Percentiles rank a stretch among this genome's conserved stretches.
Conservation (phyloP, 139 green algal genomes). For the Dunaliella primolecta region DNA sequence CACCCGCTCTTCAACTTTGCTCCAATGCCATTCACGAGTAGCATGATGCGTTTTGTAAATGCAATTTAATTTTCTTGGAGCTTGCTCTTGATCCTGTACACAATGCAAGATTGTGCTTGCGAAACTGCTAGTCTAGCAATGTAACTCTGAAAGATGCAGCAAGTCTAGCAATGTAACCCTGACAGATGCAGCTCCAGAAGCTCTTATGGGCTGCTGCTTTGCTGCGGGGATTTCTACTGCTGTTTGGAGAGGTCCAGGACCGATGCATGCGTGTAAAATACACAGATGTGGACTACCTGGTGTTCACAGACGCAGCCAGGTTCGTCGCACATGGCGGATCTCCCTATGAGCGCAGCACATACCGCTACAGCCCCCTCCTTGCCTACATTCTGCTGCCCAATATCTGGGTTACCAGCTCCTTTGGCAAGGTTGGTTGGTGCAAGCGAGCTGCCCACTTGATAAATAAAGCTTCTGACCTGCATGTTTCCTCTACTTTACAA, state of each 20-base stretch:
- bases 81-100: too few relatives aligned
- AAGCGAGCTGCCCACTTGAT: neutral
- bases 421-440: slow-evolving; percentile 82
- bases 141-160: too few relatives aligned
- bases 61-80: too few relatives aligned
- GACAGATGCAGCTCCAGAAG: too few relatives aligned
- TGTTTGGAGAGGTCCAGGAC: slow-evolving; percentile 29
- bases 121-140: too few relatives aligned
- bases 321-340: slow-evolving; percentile 48
- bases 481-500: neutral
- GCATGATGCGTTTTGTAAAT: too few relatives aligned
- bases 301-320: slow-evolving; percentile 48
- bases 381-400: slow-evolving; percentile 83
- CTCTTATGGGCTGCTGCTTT: neutral
- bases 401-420: slow-evolving; percentile 56
- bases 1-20: too few relatives aligned
- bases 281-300: slow-evolving; percentile 89
- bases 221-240: slow-evolving; percentile 24
- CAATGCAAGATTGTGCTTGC: too few relatives aligned
- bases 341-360: slow-evolving; percentile 59
- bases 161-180: too few relatives aligned
- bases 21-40: too few relatives aligned
- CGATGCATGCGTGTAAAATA: slow-evolving; percentile 62
- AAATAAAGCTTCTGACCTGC: neutral
- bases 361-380: slow-evolving; percentile 90